Evolutionary conservation across 371 early-diverging fungal species (phyloP).

Genomic region (Mortierella polycephala): DNA sequence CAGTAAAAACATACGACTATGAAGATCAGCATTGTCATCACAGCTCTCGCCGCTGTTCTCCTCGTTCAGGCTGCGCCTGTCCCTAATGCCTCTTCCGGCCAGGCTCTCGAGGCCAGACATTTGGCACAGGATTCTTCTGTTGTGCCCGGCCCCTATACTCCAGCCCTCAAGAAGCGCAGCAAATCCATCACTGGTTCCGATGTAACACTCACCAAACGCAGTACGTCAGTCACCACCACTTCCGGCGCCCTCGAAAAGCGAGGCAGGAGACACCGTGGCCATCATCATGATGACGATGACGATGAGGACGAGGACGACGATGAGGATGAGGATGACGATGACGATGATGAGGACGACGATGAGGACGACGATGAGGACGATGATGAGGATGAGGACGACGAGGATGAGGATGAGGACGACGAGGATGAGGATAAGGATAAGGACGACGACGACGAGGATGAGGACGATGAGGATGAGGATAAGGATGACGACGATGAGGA

Average conservation of each 20-base stretch:
- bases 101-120: background rate
- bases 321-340: background rate
- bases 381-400: background rate
- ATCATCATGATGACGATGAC: background rate
- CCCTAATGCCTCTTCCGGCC: background rate
- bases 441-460: background rate
- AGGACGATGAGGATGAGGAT: background rate
- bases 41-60: conserved; percentile 19
- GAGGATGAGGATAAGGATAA: background rate
- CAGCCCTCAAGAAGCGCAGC: background rate
- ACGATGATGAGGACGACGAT: background rate
- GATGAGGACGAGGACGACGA: background rate
- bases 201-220: background rate
- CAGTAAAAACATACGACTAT: conserved; percentile 5
- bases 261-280: background rate
- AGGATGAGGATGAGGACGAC: background rate
- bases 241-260: background rate
- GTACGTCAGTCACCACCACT: background rate
- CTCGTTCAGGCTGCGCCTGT: conserved; percentile 28
- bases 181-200: too few relatives aligned
- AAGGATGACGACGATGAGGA: background rate
- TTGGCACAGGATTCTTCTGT: background rate
- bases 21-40: conserved; percentile 22
- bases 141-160: background rate
- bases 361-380: background rate